phyloP scores from a whole-genome alignment of 306 rosid species.

The Vicia faba region DNA sequence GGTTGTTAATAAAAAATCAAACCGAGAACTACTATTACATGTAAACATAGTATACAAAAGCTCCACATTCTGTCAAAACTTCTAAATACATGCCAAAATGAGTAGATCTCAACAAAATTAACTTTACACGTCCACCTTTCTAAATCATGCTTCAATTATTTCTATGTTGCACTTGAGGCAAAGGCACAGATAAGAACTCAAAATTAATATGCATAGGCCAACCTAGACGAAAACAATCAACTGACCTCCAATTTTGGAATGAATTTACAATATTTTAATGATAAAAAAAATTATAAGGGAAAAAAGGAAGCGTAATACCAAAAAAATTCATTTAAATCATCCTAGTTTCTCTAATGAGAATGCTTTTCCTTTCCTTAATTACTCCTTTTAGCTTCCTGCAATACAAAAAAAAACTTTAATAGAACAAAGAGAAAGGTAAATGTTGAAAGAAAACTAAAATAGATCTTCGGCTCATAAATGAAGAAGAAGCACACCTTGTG shows the following conservation, averaged over 20 bases:
- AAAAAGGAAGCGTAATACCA: conserved; percentile 57
- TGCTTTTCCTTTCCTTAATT: conserved; percentile 74
- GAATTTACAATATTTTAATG: conserved; percentile 17
- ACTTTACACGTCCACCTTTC: conserved; percentile 75
- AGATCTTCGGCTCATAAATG: too few species aligned
- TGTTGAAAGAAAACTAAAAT: too few species aligned
- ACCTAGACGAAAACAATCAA: conserved; percentile 74
- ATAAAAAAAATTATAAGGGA: conserved; percentile 11
- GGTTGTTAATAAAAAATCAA: conserved; percentile 1
- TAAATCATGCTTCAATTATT: conserved; percentile 2
- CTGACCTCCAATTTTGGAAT: conserved; percentile 64
- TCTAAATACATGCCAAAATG: conserved; percentile 91
- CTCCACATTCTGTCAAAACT: conserved; percentile 98
- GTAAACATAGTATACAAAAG: conserved; percentile 83
- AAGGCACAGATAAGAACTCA: conserved; percentile 65
- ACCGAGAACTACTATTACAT: conserved; percentile 60
- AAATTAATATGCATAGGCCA: conserved; percentile 93
- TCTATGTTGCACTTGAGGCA: conserved; percentile 24
- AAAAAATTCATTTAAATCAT: conserved; percentile 89
- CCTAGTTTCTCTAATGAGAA: conserved; percentile 98
- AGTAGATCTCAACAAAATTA: conserved; percentile 89
- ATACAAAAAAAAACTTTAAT: not conserved
- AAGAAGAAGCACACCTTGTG: too few species aligned
- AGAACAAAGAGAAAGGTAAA: too few species aligned
- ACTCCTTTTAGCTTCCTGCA: conserved; percentile 73